Percentiles rank a stretch among this genome's conserved stretches.
Evolutionary conservation across 192 early-diverging fungal species (phyloP).

Genomic region (Coemansia sp.): DNA sequence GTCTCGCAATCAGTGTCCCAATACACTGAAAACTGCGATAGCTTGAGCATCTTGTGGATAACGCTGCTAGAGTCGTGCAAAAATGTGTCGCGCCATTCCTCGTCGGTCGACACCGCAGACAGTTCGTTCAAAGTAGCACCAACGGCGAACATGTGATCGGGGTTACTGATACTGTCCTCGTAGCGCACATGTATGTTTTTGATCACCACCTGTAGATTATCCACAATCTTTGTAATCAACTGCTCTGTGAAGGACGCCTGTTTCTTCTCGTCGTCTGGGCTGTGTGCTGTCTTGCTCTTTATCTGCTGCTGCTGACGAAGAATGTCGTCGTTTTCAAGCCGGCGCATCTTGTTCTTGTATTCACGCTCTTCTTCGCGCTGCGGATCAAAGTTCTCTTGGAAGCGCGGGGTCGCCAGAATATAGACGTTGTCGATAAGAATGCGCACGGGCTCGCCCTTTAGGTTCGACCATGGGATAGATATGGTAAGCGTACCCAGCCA

Average conservation of each 20-base stretch:
- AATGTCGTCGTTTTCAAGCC: conserved; percentile 63
- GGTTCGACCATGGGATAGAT: conserved; percentile 95
- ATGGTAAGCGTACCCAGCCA: conserved; percentile 90
- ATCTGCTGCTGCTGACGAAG: conserved; percentile 29
- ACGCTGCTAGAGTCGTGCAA: conserved; percentile 72
- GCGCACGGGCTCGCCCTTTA: conserved; percentile 91
- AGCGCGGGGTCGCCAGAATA: conserved; percentile 82
- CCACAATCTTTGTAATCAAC: conserved; percentile 89
- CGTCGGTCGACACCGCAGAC: conserved; percentile 88
- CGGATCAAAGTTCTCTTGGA: conserved; percentile 78
- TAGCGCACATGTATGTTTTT: conserved; percentile 95
- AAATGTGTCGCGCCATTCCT: conserved; percentile 79
- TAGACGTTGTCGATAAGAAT: conserved; percentile 87
- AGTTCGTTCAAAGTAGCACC: conserved; percentile 89
- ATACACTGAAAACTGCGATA: conserved; percentile 79
- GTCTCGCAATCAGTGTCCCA: conserved; percentile 78
- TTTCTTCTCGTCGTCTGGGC: conserved; percentile 60
- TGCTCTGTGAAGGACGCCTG: conserved; percentile 87
- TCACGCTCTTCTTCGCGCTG: conserved; percentile 75
- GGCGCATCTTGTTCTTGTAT: conserved; percentile 78
- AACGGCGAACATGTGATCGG: conserved; percentile 78
- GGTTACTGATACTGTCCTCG: conserved; percentile 82
- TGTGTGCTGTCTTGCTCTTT: conserved; percentile 15
- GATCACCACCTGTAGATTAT: conserved; percentile 94
- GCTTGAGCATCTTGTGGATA: conserved; percentile 81